Conservation (phyloP, 495 filamentous ascomycete species). For the Hypoxylon subgilvum region DNA sequence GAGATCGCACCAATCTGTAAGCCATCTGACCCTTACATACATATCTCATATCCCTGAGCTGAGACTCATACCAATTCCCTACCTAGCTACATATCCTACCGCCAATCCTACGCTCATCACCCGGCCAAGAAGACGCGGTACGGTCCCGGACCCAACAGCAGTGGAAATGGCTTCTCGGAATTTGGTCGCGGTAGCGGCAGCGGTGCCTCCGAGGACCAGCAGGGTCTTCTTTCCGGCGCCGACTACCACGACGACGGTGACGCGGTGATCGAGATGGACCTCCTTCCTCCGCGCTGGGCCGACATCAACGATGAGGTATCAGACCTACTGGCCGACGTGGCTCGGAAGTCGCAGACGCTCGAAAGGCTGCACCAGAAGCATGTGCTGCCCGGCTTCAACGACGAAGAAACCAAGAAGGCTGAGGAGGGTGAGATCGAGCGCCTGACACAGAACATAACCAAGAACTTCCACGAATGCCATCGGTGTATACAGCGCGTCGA, state of each 20-base stretch:
- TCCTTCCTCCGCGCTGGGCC: slow-evolving; percentile 92
- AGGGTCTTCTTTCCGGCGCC: slow-evolving; percentile 81
- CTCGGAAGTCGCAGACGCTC: slow-evolving; percentile 78
- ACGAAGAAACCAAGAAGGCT: slow-evolving; percentile 80
- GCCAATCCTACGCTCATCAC: slow-evolving; percentile 95
- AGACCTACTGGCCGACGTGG: slow-evolving; percentile 79
- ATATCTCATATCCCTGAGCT: background rate
- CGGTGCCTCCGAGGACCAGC: slow-evolving; percentile 69
- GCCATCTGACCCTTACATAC: slow-evolving; percentile 23
- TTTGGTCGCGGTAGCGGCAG: slow-evolving; percentile 48
- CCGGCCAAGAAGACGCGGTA: slow-evolving; percentile 83
- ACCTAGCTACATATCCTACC: slow-evolving; percentile 93
- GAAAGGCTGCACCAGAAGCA: slow-evolving; percentile 97
- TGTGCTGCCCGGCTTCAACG: slow-evolving; percentile 93
- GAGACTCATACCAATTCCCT: background rate
- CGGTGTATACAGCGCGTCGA: slow-evolving; percentile 85
- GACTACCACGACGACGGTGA: slow-evolving; percentile 87
- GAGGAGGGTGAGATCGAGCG: slow-evolving; percentile 91
- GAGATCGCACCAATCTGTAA: slow-evolving; percentile 98
- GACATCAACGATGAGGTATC: slow-evolving; percentile 94
- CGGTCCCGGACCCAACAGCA: slow-evolving; percentile 54
- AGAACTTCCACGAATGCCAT: slow-evolving; percentile 87
- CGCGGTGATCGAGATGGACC: slow-evolving; percentile 97
- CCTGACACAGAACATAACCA: slow-evolving; percentile 87
- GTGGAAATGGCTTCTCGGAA: slow-evolving; percentile 74